These are phyloP conservation scores for Cerrena zonata DNA, from an alignment of 1,284 basidiomycete species.

Conservation along the genomic window DNA sequence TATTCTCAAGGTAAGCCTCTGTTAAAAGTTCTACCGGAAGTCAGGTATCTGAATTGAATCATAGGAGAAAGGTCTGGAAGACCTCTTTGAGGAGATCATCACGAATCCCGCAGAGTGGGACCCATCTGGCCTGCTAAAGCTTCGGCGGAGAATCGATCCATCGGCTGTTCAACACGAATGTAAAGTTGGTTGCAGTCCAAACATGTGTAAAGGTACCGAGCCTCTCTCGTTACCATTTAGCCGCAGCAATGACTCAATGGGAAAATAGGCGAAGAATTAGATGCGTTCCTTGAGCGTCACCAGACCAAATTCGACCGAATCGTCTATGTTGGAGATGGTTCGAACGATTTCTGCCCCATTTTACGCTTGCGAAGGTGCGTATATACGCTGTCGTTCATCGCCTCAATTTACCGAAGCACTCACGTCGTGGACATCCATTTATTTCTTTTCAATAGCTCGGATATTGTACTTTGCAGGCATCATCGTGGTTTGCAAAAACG, in stretches of 20 bases:
- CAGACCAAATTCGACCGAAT: constrained; percentile 73
- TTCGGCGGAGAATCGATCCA: constrained; percentile 74
- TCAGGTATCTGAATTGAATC: background rate
- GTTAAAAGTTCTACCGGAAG: background rate
- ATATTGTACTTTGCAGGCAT: constrained; percentile 71
- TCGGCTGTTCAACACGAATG: constrained; percentile 79
- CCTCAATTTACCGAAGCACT: background rate
- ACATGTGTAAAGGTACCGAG: constrained; percentile 91
- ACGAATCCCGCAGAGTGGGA: constrained; percentile 91
- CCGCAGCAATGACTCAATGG: background rate
- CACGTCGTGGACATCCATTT: background rate
- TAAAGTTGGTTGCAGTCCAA: constrained; percentile 83
- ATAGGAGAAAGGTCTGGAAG: constrained; percentile 68
- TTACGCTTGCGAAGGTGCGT: constrained; percentile 72
- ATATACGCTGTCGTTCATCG: constrained; percentile 21
- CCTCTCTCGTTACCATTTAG: background rate
- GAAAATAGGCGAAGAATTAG: constrained; percentile 77
- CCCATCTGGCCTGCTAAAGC: constrained; percentile 65
- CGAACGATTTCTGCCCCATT: constrained; percentile 93
- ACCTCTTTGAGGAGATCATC: constrained; percentile 80
- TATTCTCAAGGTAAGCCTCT: constrained; percentile 64
- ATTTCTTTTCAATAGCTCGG: constrained; percentile 48
- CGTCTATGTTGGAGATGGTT: constrained; percentile 90
- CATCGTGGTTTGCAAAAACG: constrained; percentile 72
- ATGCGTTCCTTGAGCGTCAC: constrained; percentile 71